phyloP scores from a whole-genome alignment of 148 eudicot genomes.

The Rhododendron molle region DNA sequence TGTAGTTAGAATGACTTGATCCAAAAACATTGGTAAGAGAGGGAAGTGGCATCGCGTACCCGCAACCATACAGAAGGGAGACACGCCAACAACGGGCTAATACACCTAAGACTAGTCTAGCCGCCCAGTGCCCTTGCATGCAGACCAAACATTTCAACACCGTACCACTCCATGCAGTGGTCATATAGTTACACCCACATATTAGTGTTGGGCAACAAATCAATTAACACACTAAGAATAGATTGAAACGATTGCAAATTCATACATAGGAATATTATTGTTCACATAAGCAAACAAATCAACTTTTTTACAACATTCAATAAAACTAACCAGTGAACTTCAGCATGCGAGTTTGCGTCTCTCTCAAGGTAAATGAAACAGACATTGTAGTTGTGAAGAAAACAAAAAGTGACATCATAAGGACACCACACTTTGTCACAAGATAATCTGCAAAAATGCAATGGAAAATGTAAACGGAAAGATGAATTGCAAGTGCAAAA shows the following conservation, averaged over 20 bases:
- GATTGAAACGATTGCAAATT: neutral
- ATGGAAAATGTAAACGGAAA: neutral
- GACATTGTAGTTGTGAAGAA: conserved; percentile 99
- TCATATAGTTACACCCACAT: neutral
- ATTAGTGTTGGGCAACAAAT: neutral
- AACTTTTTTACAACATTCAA: neutral
- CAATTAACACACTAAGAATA: neutral
- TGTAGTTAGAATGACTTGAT: neutral
- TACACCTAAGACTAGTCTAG: neutral
- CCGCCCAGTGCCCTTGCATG: neutral
- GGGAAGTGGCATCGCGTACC: neutral
- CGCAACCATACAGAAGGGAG: neutral
- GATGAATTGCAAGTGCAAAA: neutral
- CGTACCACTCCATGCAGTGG: neutral
- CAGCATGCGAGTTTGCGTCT: conserved; percentile 98
- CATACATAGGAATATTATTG: neutral
- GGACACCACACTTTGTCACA: conserved; percentile 94
- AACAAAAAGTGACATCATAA: conserved; percentile 99
- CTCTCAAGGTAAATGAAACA: conserved; percentile 95
- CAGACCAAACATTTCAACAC: neutral
- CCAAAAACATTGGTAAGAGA: neutral
- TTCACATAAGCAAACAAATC: neutral
- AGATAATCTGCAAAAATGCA: conserved; percentile 69
- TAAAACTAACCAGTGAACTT: conserved; percentile 83
- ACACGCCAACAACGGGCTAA: neutral